Evolutionary conservation across 1,284 basidiomycete genomes (phyloP).

Genomic region (Papiliotrema terrestris): DNA sequence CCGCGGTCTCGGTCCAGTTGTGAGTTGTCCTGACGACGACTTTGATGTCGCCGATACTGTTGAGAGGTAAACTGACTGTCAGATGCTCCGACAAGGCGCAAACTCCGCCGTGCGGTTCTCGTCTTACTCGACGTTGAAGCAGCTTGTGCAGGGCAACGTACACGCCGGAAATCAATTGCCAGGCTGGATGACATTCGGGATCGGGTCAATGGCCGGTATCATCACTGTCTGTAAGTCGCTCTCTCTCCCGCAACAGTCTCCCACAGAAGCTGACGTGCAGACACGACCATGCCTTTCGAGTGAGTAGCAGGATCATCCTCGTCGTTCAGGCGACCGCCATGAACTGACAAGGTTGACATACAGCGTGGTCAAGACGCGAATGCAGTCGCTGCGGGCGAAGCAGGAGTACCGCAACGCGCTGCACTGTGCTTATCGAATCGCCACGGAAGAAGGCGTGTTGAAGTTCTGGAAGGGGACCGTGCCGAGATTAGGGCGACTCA

Average conservation of each 20-base stretch:
- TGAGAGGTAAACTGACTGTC: slow-evolving; percentile 45
- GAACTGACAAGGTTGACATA: slow-evolving; percentile 3
- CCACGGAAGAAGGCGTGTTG: slow-evolving; percentile 79
- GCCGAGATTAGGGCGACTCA: slow-evolving; percentile 74
- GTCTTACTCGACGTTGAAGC: slow-evolving; percentile 88
- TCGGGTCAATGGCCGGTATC: slow-evolving; percentile 87
- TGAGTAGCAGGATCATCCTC: slow-evolving; percentile 49
- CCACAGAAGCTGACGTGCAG: slow-evolving; percentile 16
- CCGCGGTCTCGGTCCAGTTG: slow-evolving; percentile 88
- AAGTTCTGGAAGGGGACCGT: slow-evolving; percentile 97
- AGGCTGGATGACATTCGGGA: slow-evolving; percentile 84
- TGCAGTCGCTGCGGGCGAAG: slow-evolving; percentile 86
- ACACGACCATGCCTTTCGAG: slow-evolving; percentile 85
- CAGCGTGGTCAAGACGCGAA: slow-evolving; percentile 94
- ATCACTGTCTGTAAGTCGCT: slow-evolving; percentile 78
- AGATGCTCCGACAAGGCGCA: slow-evolving; percentile 97
- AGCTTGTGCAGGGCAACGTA: slow-evolving; percentile 79
- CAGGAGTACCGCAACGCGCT: slow-evolving; percentile 85
- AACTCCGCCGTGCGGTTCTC: slow-evolving; percentile 98
- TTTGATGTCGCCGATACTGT: neutral
- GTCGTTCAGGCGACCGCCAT: too few species aligned
- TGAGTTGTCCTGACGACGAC: slow-evolving; percentile 49
- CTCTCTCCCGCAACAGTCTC: neutral
- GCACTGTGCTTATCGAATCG: slow-evolving; percentile 88
- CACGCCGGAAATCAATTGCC: slow-evolving; percentile 82